A percentile compares a stretch with the other conserved stretches of the same genome.
phyloP scores from a whole-genome alignment of 1,139 yeast species.

The Yamadazyma songkhlaensis region DNA sequence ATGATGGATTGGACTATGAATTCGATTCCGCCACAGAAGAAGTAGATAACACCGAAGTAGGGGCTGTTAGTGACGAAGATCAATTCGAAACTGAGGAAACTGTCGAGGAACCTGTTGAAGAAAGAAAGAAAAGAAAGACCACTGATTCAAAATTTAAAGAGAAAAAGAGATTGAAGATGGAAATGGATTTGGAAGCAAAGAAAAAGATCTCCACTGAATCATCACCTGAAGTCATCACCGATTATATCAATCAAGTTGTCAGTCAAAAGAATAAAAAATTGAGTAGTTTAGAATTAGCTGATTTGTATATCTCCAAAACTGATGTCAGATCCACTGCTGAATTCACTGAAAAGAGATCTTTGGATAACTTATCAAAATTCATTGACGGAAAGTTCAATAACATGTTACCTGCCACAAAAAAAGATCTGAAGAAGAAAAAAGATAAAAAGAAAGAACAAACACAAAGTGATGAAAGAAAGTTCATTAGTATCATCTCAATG shows the following conservation, averaged over 20 bases:
- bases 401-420: constrained; percentile 37
- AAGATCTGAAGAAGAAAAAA: constrained; percentile 21
- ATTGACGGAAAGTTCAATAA: constrained; percentile 41
- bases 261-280: constrained; percentile 52
- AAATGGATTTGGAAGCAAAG: constrained; percentile 52
- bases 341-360: constrained; percentile 41
- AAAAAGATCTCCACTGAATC: constrained; percentile 43
- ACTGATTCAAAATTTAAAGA: constrained; percentile 36
- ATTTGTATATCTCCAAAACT: constrained; percentile 47
- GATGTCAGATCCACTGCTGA: constrained; percentile 52
- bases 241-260: constrained; percentile 53
- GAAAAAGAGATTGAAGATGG: constrained; percentile 60
- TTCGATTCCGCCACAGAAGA: constrained; percentile 27
- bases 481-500: constrained; percentile 58
- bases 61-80: constrained; percentile 6
- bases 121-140: constrained; percentile 27
- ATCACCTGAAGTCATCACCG: constrained; percentile 56
- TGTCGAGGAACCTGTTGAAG: not conserved
- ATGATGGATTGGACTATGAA: constrained; percentile 63
- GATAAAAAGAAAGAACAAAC: constrained; percentile 10
- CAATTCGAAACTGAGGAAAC: constrained; percentile 7
- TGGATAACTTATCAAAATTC: constrained; percentile 47
- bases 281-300: constrained; percentile 62
- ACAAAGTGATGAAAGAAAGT: constrained; percentile 22
- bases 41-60: constrained; percentile 6